phyloP scores from a whole-genome alignment of 805 yeast genomes.

The Starmera amethionina region DNA sequence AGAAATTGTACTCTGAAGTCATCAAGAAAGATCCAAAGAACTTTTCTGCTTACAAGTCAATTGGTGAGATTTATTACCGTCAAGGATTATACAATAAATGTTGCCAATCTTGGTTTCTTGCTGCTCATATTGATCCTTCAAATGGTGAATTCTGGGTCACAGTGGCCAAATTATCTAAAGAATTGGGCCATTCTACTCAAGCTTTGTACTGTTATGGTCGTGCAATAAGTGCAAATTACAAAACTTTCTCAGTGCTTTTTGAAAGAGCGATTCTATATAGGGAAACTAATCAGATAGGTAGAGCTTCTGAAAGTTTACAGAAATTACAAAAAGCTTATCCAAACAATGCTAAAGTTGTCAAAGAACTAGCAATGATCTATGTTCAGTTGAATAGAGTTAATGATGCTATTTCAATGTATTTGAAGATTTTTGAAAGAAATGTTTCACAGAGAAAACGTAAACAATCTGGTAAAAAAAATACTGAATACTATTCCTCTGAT shows the following conservation, averaged over 20 bases:
- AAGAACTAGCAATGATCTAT: slow-evolving; percentile 48
- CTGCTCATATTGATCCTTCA: slow-evolving; percentile 67
- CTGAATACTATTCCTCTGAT: slow-evolving; percentile 8
- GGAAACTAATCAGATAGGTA: slow-evolving; percentile 52
- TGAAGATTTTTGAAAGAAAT: slow-evolving; percentile 53
- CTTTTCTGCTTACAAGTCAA: slow-evolving; percentile 75
- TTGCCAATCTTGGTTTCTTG: slow-evolving; percentile 72
- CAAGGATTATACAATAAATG: slow-evolving; percentile 63
- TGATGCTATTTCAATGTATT: slow-evolving; percentile 69
- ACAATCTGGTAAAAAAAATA: slow-evolving; percentile 20
- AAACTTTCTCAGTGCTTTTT: slow-evolving; percentile 45
- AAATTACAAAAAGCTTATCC: slow-evolving; percentile 49
- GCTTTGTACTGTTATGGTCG: slow-evolving; percentile 72
- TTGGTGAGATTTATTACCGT: slow-evolving; percentile 73
- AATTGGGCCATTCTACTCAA: slow-evolving; percentile 60
- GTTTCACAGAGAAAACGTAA: slow-evolving; percentile 28
- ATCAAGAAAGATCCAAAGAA: slow-evolving; percentile 70
- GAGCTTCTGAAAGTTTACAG: slow-evolving; percentile 69
- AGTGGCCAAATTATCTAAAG: slow-evolving; percentile 59
- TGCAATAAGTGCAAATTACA: slow-evolving; percentile 40
- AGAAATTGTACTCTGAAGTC: slow-evolving; percentile 52
- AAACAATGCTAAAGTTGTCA: slow-evolving; percentile 43
- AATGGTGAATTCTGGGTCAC: slow-evolving; percentile 73
- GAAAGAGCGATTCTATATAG: slow-evolving; percentile 61
- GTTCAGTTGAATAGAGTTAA: slow-evolving; percentile 44